Evolutionary conservation across 768 basidiomycete genomes (phyloP).

Genomic region (Phanerochaete sordida): DNA sequence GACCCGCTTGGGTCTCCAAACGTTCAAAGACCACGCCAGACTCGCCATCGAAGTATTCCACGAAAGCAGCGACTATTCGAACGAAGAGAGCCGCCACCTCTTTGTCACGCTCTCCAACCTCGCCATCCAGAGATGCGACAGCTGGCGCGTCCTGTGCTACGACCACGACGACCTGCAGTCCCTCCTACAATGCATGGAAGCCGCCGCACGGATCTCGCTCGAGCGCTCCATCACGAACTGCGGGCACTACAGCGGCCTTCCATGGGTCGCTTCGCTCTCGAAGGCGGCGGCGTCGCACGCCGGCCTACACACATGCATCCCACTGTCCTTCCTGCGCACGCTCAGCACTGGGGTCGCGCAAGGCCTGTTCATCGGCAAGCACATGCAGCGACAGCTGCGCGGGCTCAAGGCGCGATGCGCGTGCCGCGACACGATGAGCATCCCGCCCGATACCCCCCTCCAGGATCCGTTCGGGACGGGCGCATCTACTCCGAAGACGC

Average conservation of each 20-base stretch:
- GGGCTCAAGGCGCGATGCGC: not conserved
- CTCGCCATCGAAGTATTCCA: not conserved
- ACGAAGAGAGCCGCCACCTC: slow-evolving; percentile 2
- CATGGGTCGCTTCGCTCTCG: not conserved
- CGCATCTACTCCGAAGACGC: not conserved
- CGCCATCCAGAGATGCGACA: not conserved
- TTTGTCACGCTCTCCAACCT: slow-evolving; percentile 3
- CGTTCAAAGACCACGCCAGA: not conserved
- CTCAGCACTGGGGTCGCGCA: not conserved
- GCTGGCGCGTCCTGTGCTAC: not conserved
- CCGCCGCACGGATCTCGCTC: not conserved
- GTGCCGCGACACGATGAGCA: not conserved
- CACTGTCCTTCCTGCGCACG: not conserved
- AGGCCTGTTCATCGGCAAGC: not conserved
- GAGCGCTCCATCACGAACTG: not conserved
- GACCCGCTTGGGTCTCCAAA: not conserved
- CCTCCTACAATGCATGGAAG: not conserved
- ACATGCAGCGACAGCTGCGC: not conserved
- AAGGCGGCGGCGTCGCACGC: not conserved
- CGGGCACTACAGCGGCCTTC: not conserved
- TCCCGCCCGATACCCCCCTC: not conserved
- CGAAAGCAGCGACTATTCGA: not conserved
- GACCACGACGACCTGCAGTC: not conserved
- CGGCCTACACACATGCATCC: not conserved
- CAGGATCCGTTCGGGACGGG: not conserved